Base-by-base conservation (phyloP, 192 early-diverging fungal genomes). In the Coemansia asiatica region DNA sequence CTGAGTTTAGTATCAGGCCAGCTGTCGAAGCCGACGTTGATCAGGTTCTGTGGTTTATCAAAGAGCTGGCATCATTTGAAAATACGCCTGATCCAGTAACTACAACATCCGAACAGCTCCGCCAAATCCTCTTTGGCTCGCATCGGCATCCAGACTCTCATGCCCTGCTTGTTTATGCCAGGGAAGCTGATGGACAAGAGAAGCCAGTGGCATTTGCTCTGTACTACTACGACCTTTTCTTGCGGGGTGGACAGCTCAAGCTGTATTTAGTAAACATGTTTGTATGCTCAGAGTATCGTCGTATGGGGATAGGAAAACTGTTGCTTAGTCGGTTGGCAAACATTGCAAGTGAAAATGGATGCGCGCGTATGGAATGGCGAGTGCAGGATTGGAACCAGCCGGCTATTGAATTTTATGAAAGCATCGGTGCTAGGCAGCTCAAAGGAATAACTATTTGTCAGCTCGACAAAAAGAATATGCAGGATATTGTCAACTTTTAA, bases 251-350 rank as follows among this genome's bases (percentile, higher is more conserved):
- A 0, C 63, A 74, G 22, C 91, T 90, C 0, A 92, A 92, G 9
- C 72, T 96, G 22, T 94, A 96, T 69, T 79, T 96, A 7, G 94
- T 94, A 66, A 92, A 94, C 68, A 79, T 96, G 27, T 91, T 86
- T 76, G 90, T 96, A 13, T 38, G 69, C 21, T 61, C 70, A 29
- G 86, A 86, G 66, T 88, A 67, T 33, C 84, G 94, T 10, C 86
- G 85, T 0, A 66, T 83, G 33, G 89, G 90, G 6, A 71, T 94
- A 8, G 94, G 94, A 6, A 88, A 81, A 65, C 68, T 69, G 13
- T 72, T 95, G 59, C 68, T 95, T 62, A 74, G 68, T 25, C 83
- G 90, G 50, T 69, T 95, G n/a, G 91, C 90, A 21, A 60, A 65
- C 0, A 75, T 88, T 10, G 90, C 90, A 1, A 80, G 66, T 16